Conservation (phyloP, 2,329 filamentous ascomycete genomes). For the Cladosporium oxysporum region DNA sequence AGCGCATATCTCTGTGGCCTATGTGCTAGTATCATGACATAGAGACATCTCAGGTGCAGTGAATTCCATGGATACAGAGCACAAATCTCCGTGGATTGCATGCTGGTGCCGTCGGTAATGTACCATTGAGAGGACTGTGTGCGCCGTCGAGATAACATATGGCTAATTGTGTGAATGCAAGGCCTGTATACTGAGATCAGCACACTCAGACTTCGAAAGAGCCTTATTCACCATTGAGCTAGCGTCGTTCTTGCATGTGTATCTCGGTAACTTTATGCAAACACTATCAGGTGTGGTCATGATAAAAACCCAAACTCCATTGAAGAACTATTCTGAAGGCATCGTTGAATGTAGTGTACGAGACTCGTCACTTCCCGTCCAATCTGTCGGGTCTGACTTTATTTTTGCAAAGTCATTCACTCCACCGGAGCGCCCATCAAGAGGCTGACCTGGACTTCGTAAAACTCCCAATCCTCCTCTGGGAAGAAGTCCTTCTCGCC, state of each 20-base stretch:
- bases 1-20: no score
- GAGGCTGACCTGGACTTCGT: no score
- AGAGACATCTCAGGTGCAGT: neutral
- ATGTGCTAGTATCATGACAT: neutral
- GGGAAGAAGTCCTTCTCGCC: no score
- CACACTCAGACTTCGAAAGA: neutral
- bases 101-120: neutral
- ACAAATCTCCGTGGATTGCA: neutral
- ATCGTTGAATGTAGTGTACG: no score
- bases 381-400: no score
- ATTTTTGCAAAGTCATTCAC: no score
- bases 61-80: neutral
- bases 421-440: no score
- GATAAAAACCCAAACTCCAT: no score
- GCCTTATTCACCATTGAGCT: neutral
- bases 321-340: neutral
- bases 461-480: no score
- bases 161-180: no score
- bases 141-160: neutral
- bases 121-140: neutral
- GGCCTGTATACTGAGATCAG: neutral
- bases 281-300: no score
- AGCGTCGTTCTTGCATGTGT: neutral
- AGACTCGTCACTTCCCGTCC: no score
- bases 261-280: neutral